A percentile compares a stretch with the other conserved stretches of the same genome.
Evolutionary conservation across 2,329 filamentous ascomycete species (phyloP).

Genomic region (Colletotrichum godetiae): DNA sequence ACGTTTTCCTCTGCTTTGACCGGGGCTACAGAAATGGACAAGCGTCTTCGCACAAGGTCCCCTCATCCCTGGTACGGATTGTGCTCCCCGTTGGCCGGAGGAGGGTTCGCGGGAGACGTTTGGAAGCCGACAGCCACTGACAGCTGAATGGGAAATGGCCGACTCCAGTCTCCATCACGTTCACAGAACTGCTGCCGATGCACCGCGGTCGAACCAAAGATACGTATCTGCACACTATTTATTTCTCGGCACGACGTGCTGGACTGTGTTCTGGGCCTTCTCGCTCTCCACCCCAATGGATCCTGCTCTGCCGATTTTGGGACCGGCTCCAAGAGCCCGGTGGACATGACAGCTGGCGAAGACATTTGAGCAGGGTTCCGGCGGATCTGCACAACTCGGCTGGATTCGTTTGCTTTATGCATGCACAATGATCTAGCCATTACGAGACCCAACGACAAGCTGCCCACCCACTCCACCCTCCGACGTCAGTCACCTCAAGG

Average conservation of each 20-base stretch:
- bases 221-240: slow-evolving; percentile 1
- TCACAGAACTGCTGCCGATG: slow-evolving; percentile 1
- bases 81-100: slow-evolving; percentile 24
- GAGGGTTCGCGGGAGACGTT: slow-evolving; percentile 23
- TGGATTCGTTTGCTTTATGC: not conserved
- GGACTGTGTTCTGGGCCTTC: slow-evolving; percentile 27
- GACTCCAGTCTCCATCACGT: not conserved
- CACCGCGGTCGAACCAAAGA: not conserved
- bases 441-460: not conserved
- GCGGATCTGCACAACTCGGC: not conserved
- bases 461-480: too few relatives aligned
- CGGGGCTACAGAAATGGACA: slow-evolving; percentile 13
- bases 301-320: slow-evolving; percentile 23
- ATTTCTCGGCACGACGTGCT: not conserved
- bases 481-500: not conserved
- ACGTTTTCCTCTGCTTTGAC: slow-evolving; percentile 21
- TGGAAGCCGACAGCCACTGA: slow-evolving; percentile 25
- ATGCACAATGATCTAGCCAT: slow-evolving; percentile 1
- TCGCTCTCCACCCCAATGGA: slow-evolving; percentile 22
- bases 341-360: slow-evolving; percentile 10
- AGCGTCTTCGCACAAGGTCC: not conserved
- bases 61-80: slow-evolving; percentile 25
- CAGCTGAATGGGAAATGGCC: slow-evolving; percentile 5
- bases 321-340: slow-evolving; percentile 26
- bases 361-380: not conserved